Evolutionary conservation across 208 protist species (phyloP), one percentile per base, ranked within the genome.

Genomic region (Phytomonas sp.): DNA sequence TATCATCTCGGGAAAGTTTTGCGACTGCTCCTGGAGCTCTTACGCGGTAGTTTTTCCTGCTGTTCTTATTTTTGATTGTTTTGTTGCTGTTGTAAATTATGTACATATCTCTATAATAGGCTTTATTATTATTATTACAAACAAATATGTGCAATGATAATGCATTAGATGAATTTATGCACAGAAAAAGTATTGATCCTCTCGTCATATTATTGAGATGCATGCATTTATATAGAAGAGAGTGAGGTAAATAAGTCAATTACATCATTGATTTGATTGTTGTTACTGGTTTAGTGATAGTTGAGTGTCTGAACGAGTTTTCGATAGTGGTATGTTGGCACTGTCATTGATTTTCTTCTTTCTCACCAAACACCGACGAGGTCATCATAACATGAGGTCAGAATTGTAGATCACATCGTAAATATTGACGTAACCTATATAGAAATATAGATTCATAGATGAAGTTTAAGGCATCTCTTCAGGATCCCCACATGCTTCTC

Each of bases 381-480:
- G 12, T 3, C 40, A 49, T 19, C 3, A 49, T 23, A 49, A 49
- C 6, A 49, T 49, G 40, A 49, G 6, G 3, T 49, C 40, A 49
- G 40, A 23, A 4, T 49, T 49, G 12, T 49, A 49, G 7, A 16
- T 12, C 6, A 49, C 40, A 49, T 19, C 14, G 3, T 49, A 23
- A 62, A 32, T 71, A 52, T 30, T 32, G 26, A 19, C 40, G 30
- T n/a, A 26, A 62, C 12, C 63, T 11, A 63, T 59, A 70, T 49
- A 29, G 11, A 29, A 7, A 36, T 8, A 49, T 23, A 49, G 11
- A 31, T 59, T 19, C 33, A 37, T 19, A 71, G 3, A 95, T 95
- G 90, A 87, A 86, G 60, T 89, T 95, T 65, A 91, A 89, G 40
- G 87, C 90, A 0, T 83, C 72, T 12, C 62, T 95, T 49, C 75